Percentiles rank a stretch among this genome's conserved stretches.
Conservation (phyloP, 352 stramenopile species). For the Phytophthora brassicae region DNA sequence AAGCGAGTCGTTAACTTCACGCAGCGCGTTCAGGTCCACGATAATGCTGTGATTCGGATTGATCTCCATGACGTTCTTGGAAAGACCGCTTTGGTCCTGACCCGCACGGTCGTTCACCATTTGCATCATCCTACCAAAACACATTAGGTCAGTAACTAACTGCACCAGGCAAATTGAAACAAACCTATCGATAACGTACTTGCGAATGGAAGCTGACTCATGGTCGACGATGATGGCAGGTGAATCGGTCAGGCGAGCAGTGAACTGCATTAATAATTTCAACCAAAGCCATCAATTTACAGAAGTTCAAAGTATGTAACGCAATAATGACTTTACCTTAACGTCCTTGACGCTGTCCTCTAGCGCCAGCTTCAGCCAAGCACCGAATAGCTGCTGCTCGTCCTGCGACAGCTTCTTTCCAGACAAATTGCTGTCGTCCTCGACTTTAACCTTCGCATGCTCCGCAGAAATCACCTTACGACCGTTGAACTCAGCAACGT, state of each 20-base stretch:
- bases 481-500: conserved; percentile 96
- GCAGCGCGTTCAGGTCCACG: conserved; percentile 90
- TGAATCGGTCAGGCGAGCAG: conserved; percentile 92
- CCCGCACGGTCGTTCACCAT: conserved; percentile 93
- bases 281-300: too few relatives aligned
- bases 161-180: background rate
- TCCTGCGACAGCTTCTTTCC: conserved; percentile 79
- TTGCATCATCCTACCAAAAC: conserved; percentile 93
- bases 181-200: conserved; percentile 47
- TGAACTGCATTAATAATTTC: conserved; percentile 61
- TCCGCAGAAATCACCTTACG: conserved; percentile 96
- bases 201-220: conserved; percentile 95
- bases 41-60: conserved; percentile 98
- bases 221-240: conserved; percentile 99
- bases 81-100: conserved; percentile 46
- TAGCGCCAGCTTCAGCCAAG: conserved; percentile 93
- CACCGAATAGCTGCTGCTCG: conserved; percentile 89
- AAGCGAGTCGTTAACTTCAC: conserved; percentile 79
- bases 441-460: conserved; percentile 94
- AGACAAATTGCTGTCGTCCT: conserved; percentile 44
- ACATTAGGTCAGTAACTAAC: background rate
- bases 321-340: conserved; percentile 40
- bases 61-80: conserved; percentile 98
- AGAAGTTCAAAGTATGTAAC: too few relatives aligned
- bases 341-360: conserved; percentile 90